Base-by-base conservation (phyloP, 1,284 basidiomycete genomes). In the Tremellales sp. region DNA sequence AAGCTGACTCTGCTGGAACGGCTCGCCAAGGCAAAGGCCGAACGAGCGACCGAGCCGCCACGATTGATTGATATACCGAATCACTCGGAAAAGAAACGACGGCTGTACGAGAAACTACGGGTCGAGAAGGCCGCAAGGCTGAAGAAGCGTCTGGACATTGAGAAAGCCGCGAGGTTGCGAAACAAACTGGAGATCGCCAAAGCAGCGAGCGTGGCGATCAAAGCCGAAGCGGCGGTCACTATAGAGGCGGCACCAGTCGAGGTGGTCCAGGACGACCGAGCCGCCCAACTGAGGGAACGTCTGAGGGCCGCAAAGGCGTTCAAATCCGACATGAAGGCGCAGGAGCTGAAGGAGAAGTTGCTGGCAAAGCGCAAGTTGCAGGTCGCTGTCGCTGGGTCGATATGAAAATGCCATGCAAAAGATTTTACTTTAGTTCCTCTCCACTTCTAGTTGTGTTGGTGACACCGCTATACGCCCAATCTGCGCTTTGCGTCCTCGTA, bases 401-500 rank as follows among this genome's bases (percentile, higher is more conserved):
- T n/a, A n/a, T n/a, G n/a, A n/a, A n/a, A n/a, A n/a, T n/a, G n/a
- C n/a, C n/a, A n/a, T n/a, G n/a, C n/a, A n/a, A n/a, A n/a, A n/a
- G n/a, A n/a, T n/a, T n/a, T n/a, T n/a, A n/a, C n/a, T n/a, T n/a
- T n/a, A n/a, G n/a, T n/a, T n/a, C n/a, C n/a, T n/a, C n/a, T n/a
- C n/a, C n/a, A n/a, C n/a, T n/a, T n/a, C n/a, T n/a, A n/a, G n/a
- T n/a, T n/a, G n/a, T n/a, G n/a, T n/a, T n/a, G n/a, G n/a, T n/a
- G n/a, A n/a, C n/a, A n/a, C n/a, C 51, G 44, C 31, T 48, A 69
- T 4, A 72, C 66, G 1, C 67, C 70, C 39, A 72, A 50, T 24
- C 60, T 49, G 22, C 66, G 52, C 58, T 72, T 72, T 16, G 53
- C 49, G 40, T 72, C 66, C 57, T 72, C 70, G 52, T 72, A 72